Percentiles rank a stretch among this genome's conserved stretches.
phyloP scores from a whole-genome alignment of 164 flowering plant genomes.

The Pachysandra terminalis region DNA sequence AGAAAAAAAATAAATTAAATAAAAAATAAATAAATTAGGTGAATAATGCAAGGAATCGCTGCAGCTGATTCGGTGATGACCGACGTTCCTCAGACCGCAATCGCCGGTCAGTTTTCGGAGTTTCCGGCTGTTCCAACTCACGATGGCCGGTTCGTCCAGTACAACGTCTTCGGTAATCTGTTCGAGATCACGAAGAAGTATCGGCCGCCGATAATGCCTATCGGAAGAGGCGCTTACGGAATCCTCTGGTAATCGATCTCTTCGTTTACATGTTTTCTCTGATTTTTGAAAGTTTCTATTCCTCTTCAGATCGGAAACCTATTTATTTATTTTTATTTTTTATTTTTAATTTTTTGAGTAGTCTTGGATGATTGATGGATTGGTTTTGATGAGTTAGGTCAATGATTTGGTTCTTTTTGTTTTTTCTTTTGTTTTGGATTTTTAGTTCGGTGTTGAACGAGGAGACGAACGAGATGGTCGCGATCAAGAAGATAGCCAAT shows the following conservation, averaged over 20 bases:
- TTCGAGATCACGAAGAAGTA: slow-evolving; percentile 84
- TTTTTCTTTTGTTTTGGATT: neutral
- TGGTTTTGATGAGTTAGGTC: neutral
- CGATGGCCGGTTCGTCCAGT: slow-evolving; percentile 65
- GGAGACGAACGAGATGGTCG: slow-evolving; percentile 92
- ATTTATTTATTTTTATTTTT: neutral
- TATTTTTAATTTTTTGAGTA: neutral
- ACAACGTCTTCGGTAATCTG: slow-evolving; percentile 70
- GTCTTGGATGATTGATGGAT: neutral
- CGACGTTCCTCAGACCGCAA: slow-evolving; percentile 12
- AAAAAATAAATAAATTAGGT: neutral
- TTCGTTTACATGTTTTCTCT: too few relatives aligned
- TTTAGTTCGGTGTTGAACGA: slow-evolving; percentile 50
- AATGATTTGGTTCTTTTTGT: neutral
- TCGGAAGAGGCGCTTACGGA: slow-evolving; percentile 96
- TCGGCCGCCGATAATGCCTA: slow-evolving; percentile 74
- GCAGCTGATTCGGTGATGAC: slow-evolving; percentile 26
- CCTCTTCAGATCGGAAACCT: neutral
- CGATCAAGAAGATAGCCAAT: slow-evolving; percentile 86
- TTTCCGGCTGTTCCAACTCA: slow-evolving; percentile 54
- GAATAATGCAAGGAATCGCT: slow-evolving; percentile 9
- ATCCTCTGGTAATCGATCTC: slow-evolving; percentile 66
- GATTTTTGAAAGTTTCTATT: too few relatives aligned
- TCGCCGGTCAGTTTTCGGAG: slow-evolving; percentile 27
- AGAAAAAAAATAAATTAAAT: too few relatives aligned